Conservation (phyloP, 257 asterid species). For the Verbascum thapsus region DNA sequence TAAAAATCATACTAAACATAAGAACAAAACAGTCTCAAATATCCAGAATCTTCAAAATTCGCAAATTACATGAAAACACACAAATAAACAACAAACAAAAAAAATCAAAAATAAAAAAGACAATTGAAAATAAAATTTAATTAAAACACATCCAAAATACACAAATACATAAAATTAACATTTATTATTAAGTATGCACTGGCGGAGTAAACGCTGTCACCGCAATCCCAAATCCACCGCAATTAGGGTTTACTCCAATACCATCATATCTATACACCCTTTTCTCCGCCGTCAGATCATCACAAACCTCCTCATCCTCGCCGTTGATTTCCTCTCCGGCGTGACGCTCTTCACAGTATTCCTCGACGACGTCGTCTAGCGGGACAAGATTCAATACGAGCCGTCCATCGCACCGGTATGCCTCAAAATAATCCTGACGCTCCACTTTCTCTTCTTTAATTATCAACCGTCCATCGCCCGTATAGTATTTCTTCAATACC, state of each 20-base stretch:
- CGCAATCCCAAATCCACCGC: constrained; percentile 40
- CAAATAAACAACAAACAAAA: too few relatives aligned
- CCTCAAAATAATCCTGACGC: constrained; percentile 58
- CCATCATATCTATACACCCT: constrained; percentile 27
- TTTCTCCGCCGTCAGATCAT: constrained; percentile 36
- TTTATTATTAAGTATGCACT: constrained; percentile 38
- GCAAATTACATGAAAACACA: too few relatives aligned
- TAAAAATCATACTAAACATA: too few relatives aligned
- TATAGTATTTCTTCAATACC: constrained; percentile 53
- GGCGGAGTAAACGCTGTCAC: constrained; percentile 48
- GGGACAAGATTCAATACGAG: constrained; percentile 58
- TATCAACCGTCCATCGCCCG: constrained; percentile 61
- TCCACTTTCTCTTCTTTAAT: constrained; percentile 59
- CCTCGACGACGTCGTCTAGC: constrained; percentile 34
- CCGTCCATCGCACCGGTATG: constrained; percentile 63
- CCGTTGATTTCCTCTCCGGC: constrained; percentile 23
- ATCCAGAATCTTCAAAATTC: too few relatives aligned
- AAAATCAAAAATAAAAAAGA: not conserved
- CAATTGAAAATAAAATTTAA: not conserved
- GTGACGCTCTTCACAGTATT: not conserved
- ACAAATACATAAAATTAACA: not conserved
- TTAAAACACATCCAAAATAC: too few relatives aligned
- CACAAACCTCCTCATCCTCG: constrained; percentile 15
- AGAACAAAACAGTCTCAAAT: too few relatives aligned
- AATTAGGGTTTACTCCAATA: constrained; percentile 35